Evolutionary conservation across 2,329 filamentous ascomycete genomes (phyloP), one percentile per base, ranked within the genome.

Genomic region (Sclerotinia minor): DNA sequence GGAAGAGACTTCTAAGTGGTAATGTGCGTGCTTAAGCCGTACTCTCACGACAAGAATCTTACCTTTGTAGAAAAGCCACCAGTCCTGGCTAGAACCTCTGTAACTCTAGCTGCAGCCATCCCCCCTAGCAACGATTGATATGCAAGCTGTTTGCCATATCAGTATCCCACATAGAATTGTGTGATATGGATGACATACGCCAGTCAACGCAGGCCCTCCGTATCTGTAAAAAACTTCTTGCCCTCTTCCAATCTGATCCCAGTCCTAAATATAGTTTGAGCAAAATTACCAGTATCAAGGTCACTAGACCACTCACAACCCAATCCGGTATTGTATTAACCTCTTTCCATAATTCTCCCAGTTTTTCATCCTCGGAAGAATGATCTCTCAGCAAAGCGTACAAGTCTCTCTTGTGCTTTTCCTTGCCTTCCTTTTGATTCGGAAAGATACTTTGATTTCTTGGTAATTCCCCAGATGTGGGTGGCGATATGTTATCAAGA

Each of bases 181-280:
- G 24, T 50, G 8, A 15, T 8, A 50, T n/a, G 19, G 5, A 54
- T 50, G 54, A 24, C 78, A 73, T 74, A 82, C 82, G 13, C 80
- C 87, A 9, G 87, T 89, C 26, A 92, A 78, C 29, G 85, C 84
- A 0, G 89, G 85, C 0, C 86, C 87, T 24, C 86, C 89, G 77
- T 93, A 94, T 47, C 91, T 85, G 77, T 92, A 93, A 74, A 93
- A 92, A 0, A 92, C 85, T 72, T 90, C 85, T 76, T 94, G 91
- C 0, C 91, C 91, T 73, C 91, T 82, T 69, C 83, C 81, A 67
- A 94, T 89, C 75, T 92, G 89, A 2, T 84, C 84, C 90, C 90
- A 94, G 75, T 93, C 87, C 2, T 60, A 60, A 52, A n/a, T 4
- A 26, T 60, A 21, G 8, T 11, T 59, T 66, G 11, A 66, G 54